phyloP scores from a whole-genome alignment of 2,329 filamentous ascomycete species.

The Metarhizium robertsii region DNA sequence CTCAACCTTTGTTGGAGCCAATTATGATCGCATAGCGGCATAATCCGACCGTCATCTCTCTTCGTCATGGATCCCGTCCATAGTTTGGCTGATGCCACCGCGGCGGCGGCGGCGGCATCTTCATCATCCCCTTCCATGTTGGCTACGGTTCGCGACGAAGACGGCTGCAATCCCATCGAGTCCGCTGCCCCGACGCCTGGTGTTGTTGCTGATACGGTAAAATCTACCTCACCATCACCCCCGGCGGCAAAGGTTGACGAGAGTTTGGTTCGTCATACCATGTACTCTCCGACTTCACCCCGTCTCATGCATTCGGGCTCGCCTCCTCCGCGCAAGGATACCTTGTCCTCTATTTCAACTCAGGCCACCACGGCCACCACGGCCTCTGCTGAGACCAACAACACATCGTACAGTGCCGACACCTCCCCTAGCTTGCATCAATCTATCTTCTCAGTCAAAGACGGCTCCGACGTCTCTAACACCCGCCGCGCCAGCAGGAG shows the following conservation, averaged over 20 bases:
- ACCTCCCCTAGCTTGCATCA: constrained; percentile 41
- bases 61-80: constrained; percentile 29
- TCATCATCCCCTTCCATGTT: constrained; percentile 6
- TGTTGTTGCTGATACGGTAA: constrained; percentile 6
- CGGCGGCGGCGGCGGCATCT: neutral
- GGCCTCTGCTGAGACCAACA: constrained; percentile 36
- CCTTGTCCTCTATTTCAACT: constrained; percentile 43
- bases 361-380: constrained; percentile 33
- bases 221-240: constrained; percentile 17
- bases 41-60: neutral
- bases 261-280: constrained; percentile 3
- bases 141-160: constrained; percentile 7
- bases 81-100: constrained; percentile 23
- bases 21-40: neutral
- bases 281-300: constrained; percentile 9
- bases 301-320: constrained; percentile 16
- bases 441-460: constrained; percentile 46
- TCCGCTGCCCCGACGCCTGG: constrained; percentile 4
- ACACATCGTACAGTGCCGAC: constrained; percentile 43
- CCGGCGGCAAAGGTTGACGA: constrained; percentile 9
- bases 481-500: constrained; percentile 46
- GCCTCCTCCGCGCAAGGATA: constrained; percentile 36
- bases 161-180: neutral
- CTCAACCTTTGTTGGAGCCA: neutral
- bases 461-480: constrained; percentile 44